A percentile compares a stretch with the other conserved stretches of the same genome.
Conservation (phyloP, 2,329 filamentous ascomycete genomes). For the Aspergillus awamori region DNA sequence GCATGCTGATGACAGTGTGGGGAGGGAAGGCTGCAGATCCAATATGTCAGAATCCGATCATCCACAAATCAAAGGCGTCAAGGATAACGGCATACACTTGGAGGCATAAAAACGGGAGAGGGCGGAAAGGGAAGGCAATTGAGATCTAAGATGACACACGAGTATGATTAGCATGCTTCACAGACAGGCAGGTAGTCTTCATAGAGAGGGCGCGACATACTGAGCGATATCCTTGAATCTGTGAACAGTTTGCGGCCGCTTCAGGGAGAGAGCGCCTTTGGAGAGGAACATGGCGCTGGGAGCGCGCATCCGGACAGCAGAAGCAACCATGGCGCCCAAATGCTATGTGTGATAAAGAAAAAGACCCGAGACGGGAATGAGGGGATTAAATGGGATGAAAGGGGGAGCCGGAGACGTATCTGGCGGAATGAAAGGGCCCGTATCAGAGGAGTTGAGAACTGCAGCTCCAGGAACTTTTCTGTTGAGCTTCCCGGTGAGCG, state of each 20-base stretch:
- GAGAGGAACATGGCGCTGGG: constrained; percentile 47
- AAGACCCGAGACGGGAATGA: constrained; percentile 28
- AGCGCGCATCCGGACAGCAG: constrained; percentile 50
- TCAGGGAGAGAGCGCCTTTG: constrained; percentile 47
- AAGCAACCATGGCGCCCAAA: constrained; percentile 57
- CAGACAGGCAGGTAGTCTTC: background rate
- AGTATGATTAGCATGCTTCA: constrained; percentile 25
- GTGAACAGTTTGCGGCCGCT: constrained; percentile 49
- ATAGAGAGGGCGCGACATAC: constrained; percentile 32
- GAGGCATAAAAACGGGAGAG: constrained; percentile 69
- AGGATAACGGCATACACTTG: constrained; percentile 57
- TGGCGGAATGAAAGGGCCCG: constrained; percentile 30
- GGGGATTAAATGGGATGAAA: constrained; percentile 23
- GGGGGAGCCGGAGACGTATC: constrained; percentile 23
- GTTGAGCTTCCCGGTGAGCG: constrained; percentile 47
- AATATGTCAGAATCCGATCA: constrained; percentile 25
- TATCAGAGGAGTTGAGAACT: constrained; percentile 35
- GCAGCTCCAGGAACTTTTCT: constrained; percentile 42
- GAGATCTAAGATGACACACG: constrained; percentile 33
- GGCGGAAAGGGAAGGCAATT: constrained; percentile 59
- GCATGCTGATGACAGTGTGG: constrained; percentile 96
- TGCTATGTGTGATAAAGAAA: constrained; percentile 31
- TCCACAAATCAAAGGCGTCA: constrained; percentile 15
- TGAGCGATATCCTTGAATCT: constrained; percentile 47
- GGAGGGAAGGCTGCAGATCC: constrained; percentile 76